Conservation (phyloP, 495 filamentous ascomycete genomes). For the Niebla homalea region DNA sequence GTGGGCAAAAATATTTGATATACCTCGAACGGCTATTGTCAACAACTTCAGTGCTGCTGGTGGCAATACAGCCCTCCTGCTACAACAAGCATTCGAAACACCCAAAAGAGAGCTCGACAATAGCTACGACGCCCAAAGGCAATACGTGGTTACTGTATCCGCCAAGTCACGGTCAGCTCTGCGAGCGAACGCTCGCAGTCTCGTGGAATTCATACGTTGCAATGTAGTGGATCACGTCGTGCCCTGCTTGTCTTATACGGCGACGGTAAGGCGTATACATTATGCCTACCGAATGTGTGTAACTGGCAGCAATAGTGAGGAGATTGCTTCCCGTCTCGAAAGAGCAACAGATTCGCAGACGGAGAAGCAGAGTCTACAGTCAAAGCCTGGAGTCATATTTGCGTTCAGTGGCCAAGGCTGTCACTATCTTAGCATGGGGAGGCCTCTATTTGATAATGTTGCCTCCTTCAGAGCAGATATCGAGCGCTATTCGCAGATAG, state of each 20-base stretch:
- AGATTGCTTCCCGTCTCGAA: constrained; percentile 9
- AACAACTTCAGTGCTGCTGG: constrained; percentile 65
- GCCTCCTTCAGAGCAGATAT: constrained; percentile 23
- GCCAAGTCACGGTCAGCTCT: constrained; percentile 36
- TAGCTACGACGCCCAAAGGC: no score
- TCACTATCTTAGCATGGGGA: constrained; percentile 31
- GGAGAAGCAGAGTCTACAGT: no score
- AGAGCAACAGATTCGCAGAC: no score
- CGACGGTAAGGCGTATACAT: constrained; percentile 67
- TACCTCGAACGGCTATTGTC: constrained; percentile 39
- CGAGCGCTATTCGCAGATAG: no score
- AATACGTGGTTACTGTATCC: constrained; percentile 25
- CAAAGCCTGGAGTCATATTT: constrained; percentile 33
- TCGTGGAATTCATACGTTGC: no score
- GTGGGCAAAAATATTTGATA: constrained; percentile 45
- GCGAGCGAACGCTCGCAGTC: no score
- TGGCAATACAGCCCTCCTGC: constrained; percentile 41
- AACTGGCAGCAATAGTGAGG: constrained; percentile 25
- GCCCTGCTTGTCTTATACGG: constrained; percentile 63
- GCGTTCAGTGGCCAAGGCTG: constrained; percentile 61
- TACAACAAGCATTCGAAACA: constrained; percentile 27
- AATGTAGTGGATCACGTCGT: no score
- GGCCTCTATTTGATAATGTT: constrained; percentile 16
- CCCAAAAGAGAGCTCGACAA: no score
- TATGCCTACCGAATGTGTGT: constrained; percentile 58